Evolutionary conservation across 495 filamentous ascomycete genomes (phyloP), one percentile per base, ranked within the genome.

Genomic region (Pseudoneurospora amorphoporcata): DNA sequence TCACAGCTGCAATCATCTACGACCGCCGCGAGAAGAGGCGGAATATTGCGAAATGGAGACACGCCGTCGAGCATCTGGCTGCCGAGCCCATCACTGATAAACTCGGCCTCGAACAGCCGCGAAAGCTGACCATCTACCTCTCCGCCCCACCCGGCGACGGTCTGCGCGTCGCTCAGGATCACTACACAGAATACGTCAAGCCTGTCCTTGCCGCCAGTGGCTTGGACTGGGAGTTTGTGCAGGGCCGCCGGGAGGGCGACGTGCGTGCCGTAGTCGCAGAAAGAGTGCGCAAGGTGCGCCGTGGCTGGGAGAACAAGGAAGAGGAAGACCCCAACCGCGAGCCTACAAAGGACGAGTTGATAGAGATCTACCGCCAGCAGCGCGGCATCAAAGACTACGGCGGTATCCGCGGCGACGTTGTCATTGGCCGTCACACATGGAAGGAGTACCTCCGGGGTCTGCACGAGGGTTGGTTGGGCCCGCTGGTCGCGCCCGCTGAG

Each of bases 391-490:
- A 77, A 19, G 89, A 94, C 32, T 94, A 89, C 78, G 86, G 90
- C 3, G 94, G 92, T 12, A 84, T 91, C 2, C 85, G 86, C 73
- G 94, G 94, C 35, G 94, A 97, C 79, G 84, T 99, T 68, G 88
- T 98, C 5, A 89, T 99, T 73, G 95, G 96, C 7, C 86, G 95
- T 72, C 90, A 98, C 78, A 91, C 94, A 9, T 99, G 95, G 95
- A 98, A 98, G 82, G 95, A 99, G 82, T 99, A 98, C 81, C 82
- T 98, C 10, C 88, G 93, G 37, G 95, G 95, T 37, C 75, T 98
- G 72, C 95, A 99, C 74, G 95, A 99, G 78, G 95, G 95, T 70
- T 98, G 96, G 95, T 83, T 99, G 19, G 95, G 95, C 1, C 94
- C 95, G 1, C 82, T 97, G 35, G 76, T 80, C 5, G 72, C 81